Evolutionary conservation across 2,329 filamentous ascomycete species (phyloP).

Genomic region (Eutypa lata): DNA sequence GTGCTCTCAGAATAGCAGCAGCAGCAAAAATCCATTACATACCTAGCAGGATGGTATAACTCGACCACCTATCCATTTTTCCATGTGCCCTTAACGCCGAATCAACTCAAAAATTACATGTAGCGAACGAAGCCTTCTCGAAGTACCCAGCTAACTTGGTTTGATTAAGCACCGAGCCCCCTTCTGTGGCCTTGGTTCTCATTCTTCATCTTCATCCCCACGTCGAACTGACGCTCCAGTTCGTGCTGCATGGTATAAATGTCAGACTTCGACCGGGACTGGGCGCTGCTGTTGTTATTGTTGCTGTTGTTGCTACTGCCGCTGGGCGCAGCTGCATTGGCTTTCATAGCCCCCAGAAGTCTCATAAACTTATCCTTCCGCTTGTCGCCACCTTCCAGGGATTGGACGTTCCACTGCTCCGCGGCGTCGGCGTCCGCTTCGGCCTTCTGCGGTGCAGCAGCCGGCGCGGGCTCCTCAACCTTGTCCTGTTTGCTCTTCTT

Average conservation of each 20-base stretch:
- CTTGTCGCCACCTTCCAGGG: slow-evolving; percentile 46
- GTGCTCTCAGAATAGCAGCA: too few relatives aligned
- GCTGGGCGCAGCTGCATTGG: slow-evolving; percentile 20
- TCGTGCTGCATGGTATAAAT: slow-evolving; percentile 40
- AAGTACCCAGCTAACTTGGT: neutral
- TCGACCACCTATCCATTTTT: neutral
- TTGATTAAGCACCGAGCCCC: slow-evolving; percentile 48
- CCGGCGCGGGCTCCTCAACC: slow-evolving; percentile 22
- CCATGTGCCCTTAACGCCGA: neutral
- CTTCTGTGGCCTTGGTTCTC: slow-evolving; percentile 46
- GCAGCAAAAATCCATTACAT: too few relatives aligned
- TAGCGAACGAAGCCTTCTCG: too few relatives aligned
- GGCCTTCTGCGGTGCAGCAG: slow-evolving; percentile 3
- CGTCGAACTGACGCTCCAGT: slow-evolving; percentile 55
- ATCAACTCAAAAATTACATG: slow-evolving; percentile 7
- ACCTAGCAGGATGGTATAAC: neutral
- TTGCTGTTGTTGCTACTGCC: slow-evolving; percentile 2
- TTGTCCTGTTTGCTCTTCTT: slow-evolving; percentile 21
- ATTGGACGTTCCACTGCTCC: slow-evolving; percentile 52
- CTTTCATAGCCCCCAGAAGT: slow-evolving; percentile 51
- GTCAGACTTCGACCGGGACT: slow-evolving; percentile 19
- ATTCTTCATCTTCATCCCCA: slow-evolving; percentile 54
- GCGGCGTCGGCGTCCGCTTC: slow-evolving; percentile 20
- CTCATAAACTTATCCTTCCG: slow-evolving; percentile 56
- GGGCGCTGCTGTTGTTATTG: slow-evolving; percentile 4